phyloP scores from a whole-genome alignment of 78 protist species.

The Isochrysis galbana region DNA sequence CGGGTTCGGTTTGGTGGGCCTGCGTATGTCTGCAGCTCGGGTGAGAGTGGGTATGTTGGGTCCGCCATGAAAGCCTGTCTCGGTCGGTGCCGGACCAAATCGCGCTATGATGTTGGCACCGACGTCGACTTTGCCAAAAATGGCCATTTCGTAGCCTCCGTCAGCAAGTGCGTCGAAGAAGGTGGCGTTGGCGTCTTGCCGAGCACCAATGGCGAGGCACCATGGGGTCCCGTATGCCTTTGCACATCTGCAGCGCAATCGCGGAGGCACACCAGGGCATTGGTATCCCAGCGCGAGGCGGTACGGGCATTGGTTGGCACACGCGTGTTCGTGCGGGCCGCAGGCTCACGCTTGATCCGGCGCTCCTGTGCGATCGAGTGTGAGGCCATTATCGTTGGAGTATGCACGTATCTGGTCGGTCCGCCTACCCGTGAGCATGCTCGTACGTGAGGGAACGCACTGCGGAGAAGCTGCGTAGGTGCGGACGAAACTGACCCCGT shows the following conservation, averaged over 20 bases:
- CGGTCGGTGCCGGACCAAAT: background rate
- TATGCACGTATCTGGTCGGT: background rate
- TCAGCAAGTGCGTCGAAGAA: background rate
- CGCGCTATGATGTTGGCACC: background rate
- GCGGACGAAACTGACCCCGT: background rate
- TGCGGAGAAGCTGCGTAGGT: background rate
- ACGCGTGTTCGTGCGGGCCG: too few relatives aligned
- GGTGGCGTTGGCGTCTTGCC: background rate
- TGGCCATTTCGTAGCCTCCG: background rate
- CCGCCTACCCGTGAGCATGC: background rate
- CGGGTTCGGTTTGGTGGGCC: constrained; percentile 13
- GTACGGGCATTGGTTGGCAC: too few relatives aligned
- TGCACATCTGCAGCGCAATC: too few relatives aligned
- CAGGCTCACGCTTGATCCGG: background rate
- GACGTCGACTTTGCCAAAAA: constrained; percentile 13
- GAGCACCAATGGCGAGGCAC: background rate
- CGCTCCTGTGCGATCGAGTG: background rate
- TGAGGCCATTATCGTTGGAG: background rate
- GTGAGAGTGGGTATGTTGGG: background rate
- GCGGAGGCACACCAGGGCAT: too few relatives aligned
- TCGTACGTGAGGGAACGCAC: background rate
- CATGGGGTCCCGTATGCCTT: too few relatives aligned
- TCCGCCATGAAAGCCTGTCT: constrained; percentile 3
- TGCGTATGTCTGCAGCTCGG: constrained; percentile 2
- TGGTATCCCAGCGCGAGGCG: too few relatives aligned